phyloP scores from a whole-genome alignment of 2,329 filamentous ascomycete genomes.

The Emmonsia crescens region DNA sequence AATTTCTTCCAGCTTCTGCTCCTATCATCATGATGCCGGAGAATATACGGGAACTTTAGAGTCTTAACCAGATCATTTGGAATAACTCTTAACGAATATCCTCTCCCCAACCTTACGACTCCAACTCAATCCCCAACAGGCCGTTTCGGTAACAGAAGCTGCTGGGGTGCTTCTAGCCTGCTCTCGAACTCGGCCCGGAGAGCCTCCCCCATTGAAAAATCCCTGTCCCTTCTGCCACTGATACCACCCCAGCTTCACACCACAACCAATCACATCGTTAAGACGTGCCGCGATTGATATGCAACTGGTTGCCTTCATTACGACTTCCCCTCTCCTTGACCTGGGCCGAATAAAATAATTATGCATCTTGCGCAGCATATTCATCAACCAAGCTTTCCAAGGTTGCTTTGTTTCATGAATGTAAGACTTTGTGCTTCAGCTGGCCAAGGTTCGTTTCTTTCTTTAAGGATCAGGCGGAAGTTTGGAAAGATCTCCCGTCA shows the following conservation, averaged over 20 bases:
- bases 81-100: neutral
- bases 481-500: neutral
- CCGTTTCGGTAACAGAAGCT: neutral
- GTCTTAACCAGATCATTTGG: neutral
- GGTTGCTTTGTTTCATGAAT: neutral
- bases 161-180: neutral
- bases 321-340: neutral
- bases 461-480: neutral
- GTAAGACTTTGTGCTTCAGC: neutral
- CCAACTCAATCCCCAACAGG: neutral
- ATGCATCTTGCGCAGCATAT: neutral
- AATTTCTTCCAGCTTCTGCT: neutral
- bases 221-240: neutral
- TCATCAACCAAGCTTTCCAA: neutral
- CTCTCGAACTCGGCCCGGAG: neutral
- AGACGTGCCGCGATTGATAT: neutral
- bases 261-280: neutral
- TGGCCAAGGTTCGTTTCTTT: neutral
- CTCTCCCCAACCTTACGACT: neutral
- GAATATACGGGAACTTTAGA: neutral
- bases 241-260: neutral
- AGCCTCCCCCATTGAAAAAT: neutral
- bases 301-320: neutral
- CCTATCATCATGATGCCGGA: too few species aligned
- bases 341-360: neutral